Conservation (phyloP, 2,329 filamentous ascomycete genomes). For the Dactylonectria estremocensis region DNA sequence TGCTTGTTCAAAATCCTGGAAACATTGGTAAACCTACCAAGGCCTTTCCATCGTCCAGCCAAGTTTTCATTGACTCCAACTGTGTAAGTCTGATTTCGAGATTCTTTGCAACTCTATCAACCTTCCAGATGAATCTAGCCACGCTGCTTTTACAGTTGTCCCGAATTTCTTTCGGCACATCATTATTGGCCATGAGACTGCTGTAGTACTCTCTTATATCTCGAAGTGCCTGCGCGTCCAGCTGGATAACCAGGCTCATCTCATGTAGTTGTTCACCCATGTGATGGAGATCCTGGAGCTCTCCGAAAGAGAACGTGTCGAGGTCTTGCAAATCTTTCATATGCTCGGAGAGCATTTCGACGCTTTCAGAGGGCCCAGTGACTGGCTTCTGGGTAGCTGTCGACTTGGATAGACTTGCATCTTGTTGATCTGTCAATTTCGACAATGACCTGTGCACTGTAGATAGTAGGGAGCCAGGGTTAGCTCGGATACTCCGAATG, state of each 20-base stretch:
- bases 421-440: background rate
- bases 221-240: conserved; percentile 22
- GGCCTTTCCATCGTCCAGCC: conserved; percentile 20
- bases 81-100: conserved; percentile 21
- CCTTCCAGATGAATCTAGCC: background rate
- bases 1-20: no score
- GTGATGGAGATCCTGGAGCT: conserved; percentile 27
- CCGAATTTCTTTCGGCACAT: background rate
- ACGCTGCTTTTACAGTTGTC: background rate
- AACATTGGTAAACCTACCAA: conserved; percentile 13
- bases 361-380: background rate
- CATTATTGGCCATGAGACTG: background rate
- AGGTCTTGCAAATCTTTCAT: conserved; percentile 11
- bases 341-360: background rate
- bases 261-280: conserved; percentile 18
- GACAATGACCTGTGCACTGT: background rate
- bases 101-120: conserved; percentile 28
- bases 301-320: conserved; percentile 22
- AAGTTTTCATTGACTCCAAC: conserved; percentile 23
- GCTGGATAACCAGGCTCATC: conserved; percentile 25
- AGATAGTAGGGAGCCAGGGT: background rate
- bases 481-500: background rate
- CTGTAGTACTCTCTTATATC: conserved; percentile 29
- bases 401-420: background rate
- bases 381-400: background rate